Conservation (phyloP, 345 rosid species). For the Acer negundo region DNA sequence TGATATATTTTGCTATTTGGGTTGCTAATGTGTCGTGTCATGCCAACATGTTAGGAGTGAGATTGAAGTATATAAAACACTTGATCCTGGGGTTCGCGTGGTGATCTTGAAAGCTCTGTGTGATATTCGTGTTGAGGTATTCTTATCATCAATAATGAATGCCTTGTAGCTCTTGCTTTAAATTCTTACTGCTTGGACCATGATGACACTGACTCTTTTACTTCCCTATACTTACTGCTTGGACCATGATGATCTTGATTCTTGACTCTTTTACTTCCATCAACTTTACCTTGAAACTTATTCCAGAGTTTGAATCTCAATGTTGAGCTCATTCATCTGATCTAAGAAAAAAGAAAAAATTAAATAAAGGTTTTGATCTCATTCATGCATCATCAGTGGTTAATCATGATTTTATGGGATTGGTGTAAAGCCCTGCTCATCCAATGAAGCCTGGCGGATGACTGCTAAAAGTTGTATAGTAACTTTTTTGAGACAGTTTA, state of each 20-base stretch:
- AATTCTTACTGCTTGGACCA: neutral
- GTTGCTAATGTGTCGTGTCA: slow-evolving; percentile 30
- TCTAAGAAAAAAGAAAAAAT: no score
- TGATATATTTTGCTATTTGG: slow-evolving; percentile 3
- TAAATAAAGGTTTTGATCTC: neutral
- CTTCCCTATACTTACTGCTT: slow-evolving; percentile 1
- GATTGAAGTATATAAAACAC: slow-evolving; percentile 74
- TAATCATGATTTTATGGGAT: slow-evolving; percentile 10
- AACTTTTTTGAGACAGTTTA: neutral
- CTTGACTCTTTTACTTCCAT: neutral
- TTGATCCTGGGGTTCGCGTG: slow-evolving; percentile 94
- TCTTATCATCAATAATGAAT: slow-evolving; percentile 12
- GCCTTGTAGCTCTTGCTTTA: neutral
- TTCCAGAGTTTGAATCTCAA: neutral
- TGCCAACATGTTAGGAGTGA: slow-evolving; percentile 59
- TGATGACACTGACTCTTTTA: slow-evolving; percentile 9
- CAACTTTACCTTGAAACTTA: neutral
- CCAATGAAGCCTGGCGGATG: neutral
- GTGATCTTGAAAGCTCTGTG: slow-evolving; percentile 95
- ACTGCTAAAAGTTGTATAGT: neutral
- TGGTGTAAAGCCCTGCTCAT: neutral
- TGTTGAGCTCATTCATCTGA: neutral
- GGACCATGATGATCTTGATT: slow-evolving; percentile 8
- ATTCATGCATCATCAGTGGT: slow-evolving; percentile 1
- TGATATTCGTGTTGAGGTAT: slow-evolving; percentile 99